phyloP scores from a whole-genome alignment of 148 eudicot species.

The Amaranthus palmeri region DNA sequence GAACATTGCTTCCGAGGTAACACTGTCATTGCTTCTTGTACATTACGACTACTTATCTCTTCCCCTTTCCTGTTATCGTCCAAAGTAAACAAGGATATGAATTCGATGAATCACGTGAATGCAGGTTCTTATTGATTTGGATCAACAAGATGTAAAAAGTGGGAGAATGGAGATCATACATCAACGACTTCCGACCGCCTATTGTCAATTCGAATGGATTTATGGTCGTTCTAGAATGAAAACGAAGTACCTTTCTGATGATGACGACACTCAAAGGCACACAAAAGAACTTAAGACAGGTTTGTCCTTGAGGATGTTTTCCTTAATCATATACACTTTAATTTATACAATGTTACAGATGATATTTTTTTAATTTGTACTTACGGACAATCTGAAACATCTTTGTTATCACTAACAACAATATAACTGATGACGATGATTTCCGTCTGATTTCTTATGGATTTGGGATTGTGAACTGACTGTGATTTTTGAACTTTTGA shows the following conservation, averaged over 20 bases:
- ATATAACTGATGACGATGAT: too few species aligned
- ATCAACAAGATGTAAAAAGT: conserved; percentile 54
- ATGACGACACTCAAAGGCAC: conserved; percentile 25
- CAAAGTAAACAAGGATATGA: neutral
- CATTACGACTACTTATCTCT: neutral
- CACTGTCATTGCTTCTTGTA: neutral
- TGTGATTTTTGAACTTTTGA: neutral
- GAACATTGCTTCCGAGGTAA: conserved; percentile 57
- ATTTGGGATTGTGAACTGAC: too few species aligned
- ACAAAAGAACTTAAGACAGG: conserved; percentile 30
- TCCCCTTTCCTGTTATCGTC: neutral
- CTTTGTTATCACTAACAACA: too few species aligned
- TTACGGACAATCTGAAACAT: too few species aligned
- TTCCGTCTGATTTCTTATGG: neutral
- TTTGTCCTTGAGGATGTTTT: neutral
- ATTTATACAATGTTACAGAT: too few species aligned
- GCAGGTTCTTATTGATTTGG: conserved; percentile 83
- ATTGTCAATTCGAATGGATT: conserved; percentile 51
- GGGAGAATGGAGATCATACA: conserved; percentile 55
- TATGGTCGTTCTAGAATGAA: conserved; percentile 17
- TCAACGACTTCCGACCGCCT: conserved; percentile 44
- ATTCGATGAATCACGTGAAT: neutral
- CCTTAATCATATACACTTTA: too few species aligned
- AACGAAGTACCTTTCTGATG: conserved; percentile 17
- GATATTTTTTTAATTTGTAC: too few species aligned